A percentile compares a stretch with the other conserved stretches of the same genome.
Conservation (phyloP, 2,329 filamentous ascomycete species). For the Botrytis deweyae region DNA sequence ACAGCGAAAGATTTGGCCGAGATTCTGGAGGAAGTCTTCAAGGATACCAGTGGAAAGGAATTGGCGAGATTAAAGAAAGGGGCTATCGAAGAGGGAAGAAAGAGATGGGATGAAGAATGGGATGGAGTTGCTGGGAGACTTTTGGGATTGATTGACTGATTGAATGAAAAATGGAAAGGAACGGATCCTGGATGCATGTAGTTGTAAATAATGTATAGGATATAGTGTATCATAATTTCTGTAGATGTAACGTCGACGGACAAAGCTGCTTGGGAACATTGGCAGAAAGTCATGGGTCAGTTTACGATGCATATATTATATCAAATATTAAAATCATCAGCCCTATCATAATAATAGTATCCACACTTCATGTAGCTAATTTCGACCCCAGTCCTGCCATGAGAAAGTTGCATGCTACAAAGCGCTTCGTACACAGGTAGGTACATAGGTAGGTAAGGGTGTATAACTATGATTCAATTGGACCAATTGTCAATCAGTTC, state of each 20-base stretch:
- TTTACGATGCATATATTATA: background rate
- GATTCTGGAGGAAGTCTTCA: constrained; percentile 65
- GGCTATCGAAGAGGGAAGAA: constrained; percentile 69
- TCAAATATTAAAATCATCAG: background rate
- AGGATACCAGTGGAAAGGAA: constrained; percentile 49
- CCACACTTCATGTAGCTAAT: background rate
- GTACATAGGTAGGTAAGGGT: background rate
- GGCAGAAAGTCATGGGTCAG: background rate
- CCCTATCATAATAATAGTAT: constrained; percentile 1
- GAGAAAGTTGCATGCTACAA: background rate
- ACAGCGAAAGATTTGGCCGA: constrained; percentile 64
- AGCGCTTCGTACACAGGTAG: background rate
- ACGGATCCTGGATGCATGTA: background rate
- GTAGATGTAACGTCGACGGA: background rate
- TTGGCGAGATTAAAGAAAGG: constrained; percentile 64
- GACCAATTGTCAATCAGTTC: background rate
- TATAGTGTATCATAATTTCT: background rate
- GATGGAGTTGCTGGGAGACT: constrained; percentile 74
- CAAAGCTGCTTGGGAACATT: background rate
- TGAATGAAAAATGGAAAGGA: background rate
- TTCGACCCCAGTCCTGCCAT: background rate
- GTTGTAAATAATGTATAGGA: background rate
- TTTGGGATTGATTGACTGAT: constrained; percentile 47
- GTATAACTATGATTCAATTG: background rate
- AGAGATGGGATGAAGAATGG: constrained; percentile 94